Conservation (phyloP, 2,329 filamentous ascomycete species). For the Neoarthrinium moseri region DNA sequence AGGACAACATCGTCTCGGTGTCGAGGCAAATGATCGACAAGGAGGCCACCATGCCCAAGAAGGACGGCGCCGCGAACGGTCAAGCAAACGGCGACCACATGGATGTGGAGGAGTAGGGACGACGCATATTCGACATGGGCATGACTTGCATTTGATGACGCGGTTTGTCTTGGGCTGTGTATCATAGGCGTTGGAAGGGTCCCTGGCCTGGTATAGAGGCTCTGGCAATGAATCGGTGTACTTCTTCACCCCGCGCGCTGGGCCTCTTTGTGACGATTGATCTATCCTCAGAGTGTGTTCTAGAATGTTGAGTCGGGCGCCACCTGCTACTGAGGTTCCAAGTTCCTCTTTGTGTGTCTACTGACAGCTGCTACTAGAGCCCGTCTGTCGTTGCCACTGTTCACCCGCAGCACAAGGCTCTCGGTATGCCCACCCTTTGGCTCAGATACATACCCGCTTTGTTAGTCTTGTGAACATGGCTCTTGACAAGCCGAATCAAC, state of each 20-base stretch:
- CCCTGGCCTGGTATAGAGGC: conserved; percentile 25
- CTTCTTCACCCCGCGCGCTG: conserved; percentile 20
- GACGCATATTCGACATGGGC: conserved; percentile 11
- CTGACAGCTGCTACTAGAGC: too few species aligned
- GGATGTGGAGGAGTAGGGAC: conserved; percentile 61
- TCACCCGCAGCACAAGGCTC: too few species aligned
- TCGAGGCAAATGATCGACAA: conserved; percentile 99
- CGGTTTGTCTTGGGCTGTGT: conserved; percentile 21
- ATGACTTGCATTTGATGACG: conserved; percentile 17
- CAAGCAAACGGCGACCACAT: conserved; percentile 59
- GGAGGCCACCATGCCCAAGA: conserved; percentile 87
- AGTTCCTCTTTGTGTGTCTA: too few species aligned
- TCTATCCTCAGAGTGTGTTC: not conserved
- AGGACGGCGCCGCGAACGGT: conserved; percentile 53
- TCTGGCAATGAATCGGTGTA: conserved; percentile 24
- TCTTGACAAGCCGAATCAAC: too few species aligned
- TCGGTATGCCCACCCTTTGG: too few species aligned
- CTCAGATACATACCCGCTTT: too few species aligned
- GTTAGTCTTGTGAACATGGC: too few species aligned
- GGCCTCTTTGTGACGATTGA: too few species aligned
- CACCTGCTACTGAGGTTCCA: too few species aligned
- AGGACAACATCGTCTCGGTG: conserved; percentile 99
- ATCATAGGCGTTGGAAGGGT: conserved; percentile 30
- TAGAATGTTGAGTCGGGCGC: too few species aligned
- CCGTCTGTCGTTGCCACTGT: too few species aligned